Evolutionary conservation across 2,329 filamentous ascomycete genomes (phyloP), one percentile per base, ranked within the genome.

Genomic region (Diaporthe australafricana): DNA sequence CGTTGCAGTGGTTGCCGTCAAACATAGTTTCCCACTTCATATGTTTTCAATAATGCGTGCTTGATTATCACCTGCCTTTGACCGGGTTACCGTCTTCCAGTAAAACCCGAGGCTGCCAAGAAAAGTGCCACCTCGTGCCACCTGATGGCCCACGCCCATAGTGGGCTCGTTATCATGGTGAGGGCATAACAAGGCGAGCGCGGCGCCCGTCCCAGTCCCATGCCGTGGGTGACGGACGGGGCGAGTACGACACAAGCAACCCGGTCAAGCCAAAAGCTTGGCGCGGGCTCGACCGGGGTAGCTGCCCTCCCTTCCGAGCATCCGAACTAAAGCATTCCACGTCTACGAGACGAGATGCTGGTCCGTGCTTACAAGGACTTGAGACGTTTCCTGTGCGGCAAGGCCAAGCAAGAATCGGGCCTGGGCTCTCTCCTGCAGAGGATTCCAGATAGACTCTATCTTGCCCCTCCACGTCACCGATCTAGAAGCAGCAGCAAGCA

Each of bases 271-370:
- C 45, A 38, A 50, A 65, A 65, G 60, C 60, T 50, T 65, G 60
- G 60, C 60, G 30, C 48, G 30, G 45, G 60, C 60, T 65, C 60
- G 60, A 65, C 60, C 60, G 5, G 60, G 60, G 45, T 65, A 38
- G 60, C 60, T 27, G 14, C 16, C n/a, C 60, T 65, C 60, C 60
- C n/a, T 50, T 65, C 60, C 60, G 60, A 65, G 45, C 60, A 65
- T 65, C 60, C 60, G 60, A 65, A 48, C 60, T 65, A 65, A 65
- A 65, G 60, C 60, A 65, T 45, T 50, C 47, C 40, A 63, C 42
- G 60, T 65, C 45, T 42, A n/a, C n/a, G 38, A 42, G 45, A 20
- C 60, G n/a, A 35, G 60, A 50, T 65, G 42, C 30, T 65, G 60
- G 60, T 38, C 60, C 60, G 60, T 65, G 60, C 60, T n/a, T 65